Evolutionary conservation across 164 flowering plant species (phyloP).

Genomic region (Hamamelis virginiana): DNA sequence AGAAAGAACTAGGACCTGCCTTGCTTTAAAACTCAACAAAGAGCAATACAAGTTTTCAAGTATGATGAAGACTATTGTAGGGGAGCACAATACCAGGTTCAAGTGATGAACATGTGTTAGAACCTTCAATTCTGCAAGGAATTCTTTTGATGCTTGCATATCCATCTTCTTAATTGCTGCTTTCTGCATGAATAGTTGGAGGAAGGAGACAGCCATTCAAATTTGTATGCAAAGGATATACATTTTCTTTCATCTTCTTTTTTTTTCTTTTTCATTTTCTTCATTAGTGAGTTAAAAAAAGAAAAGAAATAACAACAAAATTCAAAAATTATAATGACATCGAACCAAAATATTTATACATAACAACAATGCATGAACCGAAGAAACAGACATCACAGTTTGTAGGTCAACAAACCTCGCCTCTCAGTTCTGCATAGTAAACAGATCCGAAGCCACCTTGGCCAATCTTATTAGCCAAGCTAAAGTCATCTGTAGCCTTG

Average conservation of each 20-base stretch:
- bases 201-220: not conserved
- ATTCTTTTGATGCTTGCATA: slow-evolving; percentile 64
- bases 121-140: slow-evolving; percentile 19
- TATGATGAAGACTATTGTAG: not conserved
- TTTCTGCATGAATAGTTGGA: slow-evolving; percentile 37
- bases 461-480: slow-evolving; percentile 32
- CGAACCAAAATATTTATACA: no score
- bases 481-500: slow-evolving; percentile 33
- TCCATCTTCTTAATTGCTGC: slow-evolving; percentile 85
- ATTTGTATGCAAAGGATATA: no score
- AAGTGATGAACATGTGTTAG: slow-evolving; percentile 68
- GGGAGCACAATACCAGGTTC: slow-evolving; percentile 52
- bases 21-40: no score
- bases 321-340: no score
- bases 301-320: not conserved
- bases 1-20: no score
- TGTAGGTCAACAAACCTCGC: slow-evolving; percentile 33
- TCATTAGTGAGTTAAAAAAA: no score
- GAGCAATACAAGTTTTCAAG: no score
- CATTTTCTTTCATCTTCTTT: not conserved
- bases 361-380: no score
- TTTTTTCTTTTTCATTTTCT: not conserved
- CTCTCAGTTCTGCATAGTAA: slow-evolving; percentile 38
- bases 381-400: no score
- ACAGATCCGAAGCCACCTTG: slow-evolving; percentile 45